Evolutionary conservation across 352 stramenopile species (phyloP).

Genomic region (Phytophthora europaea): DNA sequence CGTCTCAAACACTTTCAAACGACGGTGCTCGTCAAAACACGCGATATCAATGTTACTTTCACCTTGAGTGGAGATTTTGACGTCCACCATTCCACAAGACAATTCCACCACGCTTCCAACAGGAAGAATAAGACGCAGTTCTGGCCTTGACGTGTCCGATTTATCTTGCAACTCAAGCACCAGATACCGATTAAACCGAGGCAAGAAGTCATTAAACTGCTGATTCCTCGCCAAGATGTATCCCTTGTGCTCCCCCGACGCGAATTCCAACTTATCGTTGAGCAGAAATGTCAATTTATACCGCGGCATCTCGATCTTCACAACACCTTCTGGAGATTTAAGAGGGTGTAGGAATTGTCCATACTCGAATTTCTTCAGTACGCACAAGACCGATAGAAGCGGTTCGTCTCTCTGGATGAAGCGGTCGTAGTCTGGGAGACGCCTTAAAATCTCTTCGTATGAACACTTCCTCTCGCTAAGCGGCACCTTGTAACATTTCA

Average conservation of each 20-base stretch:
- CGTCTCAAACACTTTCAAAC: slow-evolving; percentile 40
- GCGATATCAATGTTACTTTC: slow-evolving; percentile 24
- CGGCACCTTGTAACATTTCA: slow-evolving; percentile 48
- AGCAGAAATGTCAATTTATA: slow-evolving; percentile 54
- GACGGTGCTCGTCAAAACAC: slow-evolving; percentile 47
- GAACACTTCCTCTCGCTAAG: slow-evolving; percentile 28
- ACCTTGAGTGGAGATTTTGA: slow-evolving; percentile 16
- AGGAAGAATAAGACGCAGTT: slow-evolving; percentile 47
- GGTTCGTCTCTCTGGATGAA: slow-evolving; percentile 33
- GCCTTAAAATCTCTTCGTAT: slow-evolving; percentile 24
- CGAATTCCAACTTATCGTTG: slow-evolving; percentile 25
- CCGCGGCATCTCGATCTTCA: slow-evolving; percentile 57
- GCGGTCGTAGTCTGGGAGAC: slow-evolving; percentile 26
- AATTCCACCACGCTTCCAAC: slow-evolving; percentile 35
- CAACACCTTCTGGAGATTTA: not conserved
- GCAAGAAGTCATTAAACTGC: slow-evolving; percentile 54
- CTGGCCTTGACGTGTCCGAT: slow-evolving; percentile 22
- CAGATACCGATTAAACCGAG: slow-evolving; percentile 51
- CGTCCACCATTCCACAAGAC: slow-evolving; percentile 29
- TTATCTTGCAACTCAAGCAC: slow-evolving; percentile 29
- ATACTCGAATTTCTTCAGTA: slow-evolving; percentile 64
- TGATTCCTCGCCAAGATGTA: slow-evolving; percentile 50
- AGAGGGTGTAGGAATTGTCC: slow-evolving; percentile 46
- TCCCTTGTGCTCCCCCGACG: slow-evolving; percentile 49
- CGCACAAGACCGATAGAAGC: slow-evolving; percentile 12